A percentile compares a stretch with the other conserved stretches of the same genome.
Evolutionary conservation across 2,329 filamentous ascomycete species (phyloP).

Genomic region (Colletotrichum sp.): DNA sequence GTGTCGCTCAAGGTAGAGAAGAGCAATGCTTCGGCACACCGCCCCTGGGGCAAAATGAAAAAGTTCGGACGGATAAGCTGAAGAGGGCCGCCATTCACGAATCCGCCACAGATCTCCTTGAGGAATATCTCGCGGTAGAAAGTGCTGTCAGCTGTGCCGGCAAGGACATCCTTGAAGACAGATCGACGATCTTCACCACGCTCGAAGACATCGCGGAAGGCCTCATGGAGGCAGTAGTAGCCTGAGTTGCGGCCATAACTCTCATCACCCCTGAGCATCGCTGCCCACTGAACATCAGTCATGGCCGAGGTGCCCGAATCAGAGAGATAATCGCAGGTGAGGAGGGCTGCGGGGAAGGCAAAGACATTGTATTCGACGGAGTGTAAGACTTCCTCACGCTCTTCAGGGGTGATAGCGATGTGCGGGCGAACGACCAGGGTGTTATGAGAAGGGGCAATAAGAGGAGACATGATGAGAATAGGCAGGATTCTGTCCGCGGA

Average conservation of each 20-base stretch:
- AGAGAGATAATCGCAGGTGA: slow-evolving; percentile 27
- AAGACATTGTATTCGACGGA: slow-evolving; percentile 13
- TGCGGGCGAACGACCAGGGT: neutral
- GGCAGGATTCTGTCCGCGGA: neutral
- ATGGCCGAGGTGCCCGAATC: slow-evolving; percentile 31
- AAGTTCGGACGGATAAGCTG: neutral
- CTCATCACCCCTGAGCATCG: slow-evolving; percentile 29
- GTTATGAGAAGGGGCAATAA: neutral
- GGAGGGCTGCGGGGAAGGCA: slow-evolving; percentile 26
- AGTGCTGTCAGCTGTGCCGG: neutral
- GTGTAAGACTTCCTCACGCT: slow-evolving; percentile 1
- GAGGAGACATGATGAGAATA: neutral
- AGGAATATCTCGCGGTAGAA: neutral
- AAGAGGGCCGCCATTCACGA: neutral
- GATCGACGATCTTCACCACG: slow-evolving; percentile 4
- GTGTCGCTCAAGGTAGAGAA: too few relatives aligned
- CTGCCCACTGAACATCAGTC: slow-evolving; percentile 30
- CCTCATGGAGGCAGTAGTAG: slow-evolving; percentile 29
- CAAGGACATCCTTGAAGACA: neutral
- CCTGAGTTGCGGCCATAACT: slow-evolving; percentile 30
- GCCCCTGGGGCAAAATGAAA: slow-evolving; percentile 28
- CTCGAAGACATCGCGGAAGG: slow-evolving; percentile 28
- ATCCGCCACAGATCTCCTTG: neutral
- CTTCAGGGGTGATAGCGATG: neutral
- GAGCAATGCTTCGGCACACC: slow-evolving; percentile 26